phyloP scores from a whole-genome alignment of 176 grass and related monocot genomes.

The Echinochloa phyllopogon region DNA sequence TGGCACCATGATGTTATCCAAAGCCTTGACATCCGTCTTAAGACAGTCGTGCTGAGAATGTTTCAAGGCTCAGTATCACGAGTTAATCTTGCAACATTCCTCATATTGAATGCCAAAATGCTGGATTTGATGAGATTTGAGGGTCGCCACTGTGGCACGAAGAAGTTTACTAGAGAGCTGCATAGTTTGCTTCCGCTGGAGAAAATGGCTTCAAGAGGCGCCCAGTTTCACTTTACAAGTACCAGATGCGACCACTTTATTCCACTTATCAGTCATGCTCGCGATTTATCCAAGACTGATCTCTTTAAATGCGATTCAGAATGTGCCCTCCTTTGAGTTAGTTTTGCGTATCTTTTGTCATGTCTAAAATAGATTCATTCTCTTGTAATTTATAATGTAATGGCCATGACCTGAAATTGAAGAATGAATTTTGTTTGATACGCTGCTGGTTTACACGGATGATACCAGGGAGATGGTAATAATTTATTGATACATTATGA shows the following conservation, averaged over 20 bases:
- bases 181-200: slow-evolving; percentile 1
- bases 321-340: no score
- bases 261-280: neutral
- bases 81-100: slow-evolving; percentile 11
- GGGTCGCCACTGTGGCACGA: neutral
- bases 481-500: no score
- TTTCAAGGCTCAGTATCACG: neutral
- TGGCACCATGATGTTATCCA: neutral
- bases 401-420: no score
- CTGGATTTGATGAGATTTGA: neutral
- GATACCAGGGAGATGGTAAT: no score
- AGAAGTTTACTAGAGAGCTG: neutral
- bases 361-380: no score
- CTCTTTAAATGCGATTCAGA: slow-evolving; percentile 6
- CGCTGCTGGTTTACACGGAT: no score
- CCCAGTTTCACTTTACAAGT: neutral
- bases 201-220: slow-evolving; percentile 8
- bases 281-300: slow-evolving; percentile 22
- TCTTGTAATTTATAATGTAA: no score
- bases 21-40: slow-evolving; percentile 7
- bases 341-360: no score
- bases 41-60: neutral
- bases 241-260: neutral
- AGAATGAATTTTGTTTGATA: no score
- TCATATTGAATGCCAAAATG: neutral